phyloP scores from a whole-genome alignment of 192 early-diverging fungal species.

The Lunasporangiospora selenospora region DNA sequence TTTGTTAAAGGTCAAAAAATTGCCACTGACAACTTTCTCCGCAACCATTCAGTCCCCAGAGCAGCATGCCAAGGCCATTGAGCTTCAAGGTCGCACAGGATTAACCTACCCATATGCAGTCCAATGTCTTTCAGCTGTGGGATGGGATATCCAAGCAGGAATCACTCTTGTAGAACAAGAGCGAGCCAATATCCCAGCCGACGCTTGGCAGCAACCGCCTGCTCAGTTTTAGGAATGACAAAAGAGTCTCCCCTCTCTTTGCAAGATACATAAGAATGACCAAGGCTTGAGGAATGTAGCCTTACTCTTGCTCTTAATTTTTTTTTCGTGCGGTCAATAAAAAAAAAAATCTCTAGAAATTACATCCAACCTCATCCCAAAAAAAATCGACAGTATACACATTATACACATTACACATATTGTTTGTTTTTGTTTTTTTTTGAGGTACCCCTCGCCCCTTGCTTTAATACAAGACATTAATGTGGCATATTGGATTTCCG shows the following conservation, averaged over 20 bases:
- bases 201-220: conserved; percentile 8
- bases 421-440: background rate
- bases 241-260: too few relatives aligned
- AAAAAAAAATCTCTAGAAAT: too few relatives aligned
- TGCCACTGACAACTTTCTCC: too few relatives aligned
- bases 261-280: too few relatives aligned
- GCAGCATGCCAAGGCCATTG: conserved; percentile 34
- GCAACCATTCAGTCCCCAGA: conserved; percentile 37
- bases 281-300: too few relatives aligned
- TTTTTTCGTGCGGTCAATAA: too few relatives aligned
- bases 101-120: conserved; percentile 34
- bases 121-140: conserved; percentile 29
- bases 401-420: background rate
- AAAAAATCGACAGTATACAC: too few relatives aligned
- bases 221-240: too few relatives aligned
- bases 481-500: background rate
- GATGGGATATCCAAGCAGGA: conserved; percentile 30
- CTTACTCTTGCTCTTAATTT: too few relatives aligned
- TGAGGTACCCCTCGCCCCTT: too few relatives aligned
- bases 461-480: background rate
- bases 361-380: too few relatives aligned
- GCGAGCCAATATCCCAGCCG: conserved; percentile 9
- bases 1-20: too few relatives aligned
- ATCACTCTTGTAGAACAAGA: conserved; percentile 18
- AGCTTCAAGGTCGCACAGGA: conserved; percentile 29